phyloP scores from a whole-genome alignment of 2,329 filamentous ascomycete genomes.

The Stenocarpella maydis region DNA sequence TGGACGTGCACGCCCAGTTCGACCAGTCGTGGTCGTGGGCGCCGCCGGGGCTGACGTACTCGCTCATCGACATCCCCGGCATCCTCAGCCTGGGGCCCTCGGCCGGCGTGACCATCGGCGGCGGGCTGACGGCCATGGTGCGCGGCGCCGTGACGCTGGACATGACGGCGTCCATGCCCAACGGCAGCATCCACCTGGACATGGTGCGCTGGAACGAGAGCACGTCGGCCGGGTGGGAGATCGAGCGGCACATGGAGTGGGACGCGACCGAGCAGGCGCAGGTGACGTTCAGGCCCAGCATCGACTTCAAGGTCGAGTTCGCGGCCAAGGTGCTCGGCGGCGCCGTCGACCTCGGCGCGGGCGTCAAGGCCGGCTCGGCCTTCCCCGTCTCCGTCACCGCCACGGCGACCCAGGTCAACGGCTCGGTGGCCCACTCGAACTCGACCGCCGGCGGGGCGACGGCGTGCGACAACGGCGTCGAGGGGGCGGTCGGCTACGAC shows the following conservation, averaged over 20 bases:
- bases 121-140: conserved; percentile 9
- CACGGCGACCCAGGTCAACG: conserved; percentile 30
- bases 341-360: conserved; percentile 33
- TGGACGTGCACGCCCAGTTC: conserved; percentile 36
- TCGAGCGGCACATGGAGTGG: conserved; percentile 15
- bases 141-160: conserved; percentile 24
- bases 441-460: no score
- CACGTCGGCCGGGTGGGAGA: conserved; percentile 27
- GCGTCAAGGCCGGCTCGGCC: conserved; percentile 32
- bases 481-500: conserved; percentile 23
- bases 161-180: conserved; percentile 28
- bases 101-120: conserved; percentile 33
- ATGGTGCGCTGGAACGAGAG: conserved; percentile 30
- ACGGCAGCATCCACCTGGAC: conserved; percentile 34
- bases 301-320: conserved; percentile 36
- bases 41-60: conserved; percentile 32
- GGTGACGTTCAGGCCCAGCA: conserved; percentile 25
- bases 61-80: conserved; percentile 37
- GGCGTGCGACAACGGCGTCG: conserved; percentile 32
- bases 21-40: conserved; percentile 36
- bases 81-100: conserved; percentile 33
- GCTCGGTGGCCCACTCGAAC: conserved; percentile 25
- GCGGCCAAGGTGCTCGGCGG: conserved; percentile 32
- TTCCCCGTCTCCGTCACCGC: conserved; percentile 33
- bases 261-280: conserved; percentile 29